These are phyloP conservation scores for Stachybotrys echinatus DNA, from an alignment of 2,329 filamentous ascomycete species.

Conservation along the genomic window DNA sequence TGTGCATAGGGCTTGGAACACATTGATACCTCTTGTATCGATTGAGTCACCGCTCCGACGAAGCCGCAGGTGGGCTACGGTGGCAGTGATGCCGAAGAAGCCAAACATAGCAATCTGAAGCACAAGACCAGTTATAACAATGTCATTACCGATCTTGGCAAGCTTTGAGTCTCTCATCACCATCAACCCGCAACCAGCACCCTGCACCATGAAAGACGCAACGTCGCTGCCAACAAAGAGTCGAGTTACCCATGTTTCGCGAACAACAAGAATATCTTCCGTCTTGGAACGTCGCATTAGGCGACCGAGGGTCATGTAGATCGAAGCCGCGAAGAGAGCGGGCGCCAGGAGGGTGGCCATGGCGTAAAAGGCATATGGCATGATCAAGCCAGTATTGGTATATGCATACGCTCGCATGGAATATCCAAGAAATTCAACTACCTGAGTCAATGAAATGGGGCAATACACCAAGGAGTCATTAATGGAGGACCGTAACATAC, in stretches of 20 bases:
- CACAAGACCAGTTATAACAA: neutral
- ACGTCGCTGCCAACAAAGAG: neutral
- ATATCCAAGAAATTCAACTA: neutral
- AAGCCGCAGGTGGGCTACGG: neutral
- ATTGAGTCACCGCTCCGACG: too few relatives aligned
- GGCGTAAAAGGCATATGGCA: neutral
- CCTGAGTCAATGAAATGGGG: neutral
- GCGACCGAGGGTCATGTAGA: neutral
- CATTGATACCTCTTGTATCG: too few relatives aligned
- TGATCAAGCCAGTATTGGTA: neutral
- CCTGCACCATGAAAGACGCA: neutral
- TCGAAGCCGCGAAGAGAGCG: neutral
- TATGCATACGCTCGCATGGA: neutral
- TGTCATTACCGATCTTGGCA: neutral
- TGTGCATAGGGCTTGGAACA: neutral
- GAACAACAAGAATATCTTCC: neutral
- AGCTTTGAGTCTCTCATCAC: neutral
- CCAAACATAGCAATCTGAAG: neutral
- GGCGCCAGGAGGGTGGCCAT: neutral
- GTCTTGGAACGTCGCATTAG: neutral
- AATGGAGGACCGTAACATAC: neutral
- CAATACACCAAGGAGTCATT: neutral
- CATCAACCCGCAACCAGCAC: neutral
- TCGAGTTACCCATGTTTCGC: neutral
- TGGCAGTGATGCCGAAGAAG: neutral